phyloP scores from a whole-genome alignment of 805 yeast genomes.

The Grigorovia yakushimaensis region DNA sequence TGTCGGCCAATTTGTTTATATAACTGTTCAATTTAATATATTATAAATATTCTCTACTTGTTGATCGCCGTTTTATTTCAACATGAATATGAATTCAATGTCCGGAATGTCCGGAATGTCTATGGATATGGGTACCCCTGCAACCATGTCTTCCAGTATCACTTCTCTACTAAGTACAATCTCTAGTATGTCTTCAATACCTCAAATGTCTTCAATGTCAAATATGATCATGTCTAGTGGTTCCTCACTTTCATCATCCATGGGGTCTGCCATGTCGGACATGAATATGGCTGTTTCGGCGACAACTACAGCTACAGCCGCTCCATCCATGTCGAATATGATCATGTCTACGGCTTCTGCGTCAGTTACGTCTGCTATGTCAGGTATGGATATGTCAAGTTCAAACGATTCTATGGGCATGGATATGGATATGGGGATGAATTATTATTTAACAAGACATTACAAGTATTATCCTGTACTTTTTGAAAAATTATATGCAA shows the following conservation, averaged over 20 bases:
- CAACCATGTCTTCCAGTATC: not conserved
- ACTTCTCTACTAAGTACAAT: too few relatives aligned
- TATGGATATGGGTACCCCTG: not conserved
- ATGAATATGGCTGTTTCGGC: constrained; percentile 7
- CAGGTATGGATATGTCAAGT: constrained; percentile 13
- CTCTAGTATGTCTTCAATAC: too few relatives aligned
- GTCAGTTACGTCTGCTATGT: not conserved
- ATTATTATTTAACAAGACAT: constrained; percentile 42
- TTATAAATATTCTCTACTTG: not conserved
- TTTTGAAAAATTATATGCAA: constrained; percentile 45
- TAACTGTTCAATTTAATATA: not conserved
- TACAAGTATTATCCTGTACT: constrained; percentile 53
- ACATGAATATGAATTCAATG: constrained; percentile 1
- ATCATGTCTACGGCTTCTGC: not conserved
- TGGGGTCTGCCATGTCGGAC: constrained; percentile 2
- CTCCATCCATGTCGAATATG: constrained; percentile 1
- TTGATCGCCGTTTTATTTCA: not conserved
- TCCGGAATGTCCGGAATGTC: constrained; percentile 2
- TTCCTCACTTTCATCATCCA: not conserved
- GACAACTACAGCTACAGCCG: not conserved
- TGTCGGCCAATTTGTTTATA: too few relatives aligned
- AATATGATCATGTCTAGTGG: too few relatives aligned
- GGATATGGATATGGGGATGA: constrained; percentile 39
- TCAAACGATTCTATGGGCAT: constrained; percentile 9
- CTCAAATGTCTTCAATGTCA: too few relatives aligned